Evolutionary conservation across 306 rosid genomes (phyloP).

Genomic region (Cucumis cinereus): DNA sequence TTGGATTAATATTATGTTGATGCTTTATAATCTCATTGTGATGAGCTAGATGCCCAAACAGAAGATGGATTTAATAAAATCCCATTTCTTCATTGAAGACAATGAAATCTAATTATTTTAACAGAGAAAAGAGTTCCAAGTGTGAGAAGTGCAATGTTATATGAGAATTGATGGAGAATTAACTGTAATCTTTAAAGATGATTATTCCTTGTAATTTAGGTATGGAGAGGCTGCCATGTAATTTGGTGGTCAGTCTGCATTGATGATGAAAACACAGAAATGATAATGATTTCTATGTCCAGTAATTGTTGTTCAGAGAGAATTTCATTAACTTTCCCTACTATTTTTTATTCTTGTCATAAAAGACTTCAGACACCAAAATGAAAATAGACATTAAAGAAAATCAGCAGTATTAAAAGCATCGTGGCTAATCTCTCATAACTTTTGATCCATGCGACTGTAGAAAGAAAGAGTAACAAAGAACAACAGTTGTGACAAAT

Average conservation of each 20-base stretch:
- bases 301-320: neutral
- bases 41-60: conserved; percentile 7
- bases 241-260: neutral
- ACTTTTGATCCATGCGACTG: no score
- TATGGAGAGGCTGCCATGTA: neutral
- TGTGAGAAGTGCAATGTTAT: neutral
- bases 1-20: conserved; percentile 1
- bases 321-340: no score
- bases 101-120: neutral
- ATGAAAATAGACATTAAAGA: no score
- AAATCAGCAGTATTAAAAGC: no score
- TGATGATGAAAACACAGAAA: neutral
- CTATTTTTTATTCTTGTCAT: no score
- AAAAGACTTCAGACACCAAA: no score
- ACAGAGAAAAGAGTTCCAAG: neutral
- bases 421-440: no score
- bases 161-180: neutral
- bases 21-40: conserved; percentile 6
- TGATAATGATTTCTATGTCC: neutral
- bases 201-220: neutral
- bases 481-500: no score
- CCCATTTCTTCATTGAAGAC: conserved; percentile 2
- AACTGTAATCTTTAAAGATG: neutral
- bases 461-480: no score
- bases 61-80: conserved; percentile 3